Evolutionary conservation across 2,329 filamentous ascomycete species (phyloP).

Genomic region (Phaeosphaeria sp.): DNA sequence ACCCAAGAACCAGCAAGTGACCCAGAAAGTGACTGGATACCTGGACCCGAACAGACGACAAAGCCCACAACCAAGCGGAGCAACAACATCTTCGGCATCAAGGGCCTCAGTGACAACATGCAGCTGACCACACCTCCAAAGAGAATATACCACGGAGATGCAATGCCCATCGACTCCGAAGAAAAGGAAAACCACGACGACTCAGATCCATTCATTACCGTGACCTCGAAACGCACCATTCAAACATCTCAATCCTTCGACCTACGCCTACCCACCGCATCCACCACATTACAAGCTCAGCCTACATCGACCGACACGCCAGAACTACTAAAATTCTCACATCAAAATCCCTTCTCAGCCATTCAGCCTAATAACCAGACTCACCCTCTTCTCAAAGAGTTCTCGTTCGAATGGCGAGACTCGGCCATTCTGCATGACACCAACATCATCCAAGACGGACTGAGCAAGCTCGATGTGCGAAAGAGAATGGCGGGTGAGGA

Average conservation of each 20-base stretch:
- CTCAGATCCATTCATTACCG: conserved; percentile 33
- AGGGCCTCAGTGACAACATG: conserved; percentile 31
- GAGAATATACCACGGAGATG: conserved; percentile 14
- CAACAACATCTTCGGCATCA: conserved; percentile 41
- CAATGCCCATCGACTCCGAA: conserved; percentile 4
- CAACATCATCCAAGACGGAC: conserved; percentile 18
- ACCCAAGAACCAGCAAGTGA: conserved; percentile 37
- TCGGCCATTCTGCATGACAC: conserved; percentile 32
- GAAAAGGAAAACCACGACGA: conserved; percentile 20
- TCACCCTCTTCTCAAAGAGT: conserved; percentile 35
- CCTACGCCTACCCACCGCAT: conserved; percentile 25
- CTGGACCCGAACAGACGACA: conserved; percentile 30
- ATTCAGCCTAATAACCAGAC: conserved; percentile 33
- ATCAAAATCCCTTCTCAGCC: conserved; percentile 35
- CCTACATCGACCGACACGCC: conserved; percentile 22
- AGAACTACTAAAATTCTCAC: conserved; percentile 35
- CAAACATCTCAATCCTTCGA: conserved; percentile 26
- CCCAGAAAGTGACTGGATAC: conserved; percentile 47
- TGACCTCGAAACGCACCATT: conserved; percentile 23
- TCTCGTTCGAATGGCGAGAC: conserved; percentile 42
- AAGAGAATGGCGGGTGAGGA: conserved; percentile 36
- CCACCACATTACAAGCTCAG: not conserved
- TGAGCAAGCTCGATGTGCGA: conserved; percentile 23
- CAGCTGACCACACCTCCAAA: conserved; percentile 31
- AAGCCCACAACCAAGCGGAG: conserved; percentile 20